These are phyloP conservation scores for Chloridella minuta DNA, from an alignment of 352 stramenopile species.

Conservation along the genomic window DNA sequence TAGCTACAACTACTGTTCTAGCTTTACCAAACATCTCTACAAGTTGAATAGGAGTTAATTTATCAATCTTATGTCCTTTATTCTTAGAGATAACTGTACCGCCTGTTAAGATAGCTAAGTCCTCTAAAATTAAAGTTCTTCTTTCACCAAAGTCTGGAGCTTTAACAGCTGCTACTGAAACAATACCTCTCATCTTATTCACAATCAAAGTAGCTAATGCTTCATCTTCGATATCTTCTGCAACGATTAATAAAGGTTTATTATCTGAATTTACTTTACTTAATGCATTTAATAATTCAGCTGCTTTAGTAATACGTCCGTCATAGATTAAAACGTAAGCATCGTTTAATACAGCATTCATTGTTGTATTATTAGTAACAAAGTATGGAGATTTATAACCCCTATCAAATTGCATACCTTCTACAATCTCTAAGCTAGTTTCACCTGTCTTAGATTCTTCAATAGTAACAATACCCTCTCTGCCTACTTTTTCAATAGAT, in stretches of 20 bases:
- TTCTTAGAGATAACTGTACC: conserved; percentile 16
- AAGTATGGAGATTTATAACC: conserved; percentile 47
- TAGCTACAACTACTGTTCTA: too few relatives aligned
- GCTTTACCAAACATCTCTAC: too few relatives aligned
- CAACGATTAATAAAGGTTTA: conserved; percentile 33
- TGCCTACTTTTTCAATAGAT: conserved; percentile 36
- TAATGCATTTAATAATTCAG: too few relatives aligned
- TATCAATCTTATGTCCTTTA: too few relatives aligned
- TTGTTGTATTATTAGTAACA: conserved; percentile 73
- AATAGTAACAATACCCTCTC: conserved; percentile 36
- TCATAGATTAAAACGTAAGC: conserved; percentile 92
- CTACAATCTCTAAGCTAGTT: conserved; percentile 46
- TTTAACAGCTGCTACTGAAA: conserved; percentile 31
- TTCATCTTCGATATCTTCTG: conserved; percentile 43
- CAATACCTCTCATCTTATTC: conserved; percentile 42
- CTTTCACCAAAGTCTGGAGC: conserved; percentile 39
- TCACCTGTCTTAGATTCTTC: conserved; percentile 41
- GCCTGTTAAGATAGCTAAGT: conserved; percentile 46
- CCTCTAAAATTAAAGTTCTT: conserved; percentile 36
- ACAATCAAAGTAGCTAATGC: conserved; percentile 40
- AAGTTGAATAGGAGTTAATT: too few relatives aligned
- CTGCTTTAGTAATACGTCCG: too few relatives aligned
- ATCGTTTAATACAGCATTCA: conserved; percentile 92
- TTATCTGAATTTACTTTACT: too few relatives aligned
- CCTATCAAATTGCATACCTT: conserved; percentile 44